Conservation (phyloP, 371 early-diverging fungal genomes). For the Mucor racemosus region DNA sequence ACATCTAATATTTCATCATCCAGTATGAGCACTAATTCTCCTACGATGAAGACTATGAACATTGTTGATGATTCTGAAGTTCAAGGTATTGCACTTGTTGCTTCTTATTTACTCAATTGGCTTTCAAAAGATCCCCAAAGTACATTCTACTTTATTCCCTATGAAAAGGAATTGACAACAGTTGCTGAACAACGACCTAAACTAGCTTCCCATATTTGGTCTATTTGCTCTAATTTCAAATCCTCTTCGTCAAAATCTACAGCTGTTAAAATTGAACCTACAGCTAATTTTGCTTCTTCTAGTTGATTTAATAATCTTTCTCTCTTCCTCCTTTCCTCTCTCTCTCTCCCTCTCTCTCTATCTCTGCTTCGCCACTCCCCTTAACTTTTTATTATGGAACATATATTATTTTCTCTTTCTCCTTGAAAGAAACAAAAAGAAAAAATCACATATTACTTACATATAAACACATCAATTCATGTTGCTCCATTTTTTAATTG, state of each 20-base stretch:
- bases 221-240: conserved; percentile 29
- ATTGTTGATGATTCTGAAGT: conserved; percentile 25
- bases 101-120: conserved; percentile 68
- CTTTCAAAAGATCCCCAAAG: conserved; percentile 63
- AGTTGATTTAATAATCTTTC: neutral
- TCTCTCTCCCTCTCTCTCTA: neutral
- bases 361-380: neutral
- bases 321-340: neutral
- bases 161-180: conserved; percentile 53
- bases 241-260: neutral
- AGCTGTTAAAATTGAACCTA: neutral
- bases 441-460: neutral
- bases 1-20: conserved; percentile 22
- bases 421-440: neutral
- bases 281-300: conserved; percentile 5
- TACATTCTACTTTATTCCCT: conserved; percentile 63
- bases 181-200: conserved; percentile 46
- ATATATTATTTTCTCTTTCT: neutral
- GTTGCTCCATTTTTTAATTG: conserved; percentile 9
- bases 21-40: conserved; percentile 2
- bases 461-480: neutral
- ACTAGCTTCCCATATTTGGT: conserved; percentile 35
- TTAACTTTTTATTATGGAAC: neutral
- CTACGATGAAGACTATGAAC: neutral
- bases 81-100: conserved; percentile 71